phyloP scores from a whole-genome alignment of 2,329 filamentous ascomycete genomes.

The Dryadomyces quercivorus region DNA sequence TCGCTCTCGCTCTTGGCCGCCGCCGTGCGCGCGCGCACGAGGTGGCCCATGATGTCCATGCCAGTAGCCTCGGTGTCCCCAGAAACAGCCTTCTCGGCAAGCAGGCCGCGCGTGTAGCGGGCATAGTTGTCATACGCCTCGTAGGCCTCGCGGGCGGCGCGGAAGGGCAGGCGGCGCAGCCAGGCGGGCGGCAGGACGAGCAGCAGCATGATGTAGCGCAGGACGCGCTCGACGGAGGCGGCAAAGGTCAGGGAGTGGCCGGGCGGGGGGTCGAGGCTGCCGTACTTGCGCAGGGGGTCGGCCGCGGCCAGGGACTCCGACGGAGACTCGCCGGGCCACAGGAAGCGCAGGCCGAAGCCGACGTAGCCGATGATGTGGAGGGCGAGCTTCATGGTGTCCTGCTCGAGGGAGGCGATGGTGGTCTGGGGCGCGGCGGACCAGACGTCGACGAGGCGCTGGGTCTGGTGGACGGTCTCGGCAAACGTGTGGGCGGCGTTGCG shows the following conservation, averaged over 20 bases:
- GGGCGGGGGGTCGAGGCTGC: constrained; percentile 28
- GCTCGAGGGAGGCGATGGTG: constrained; percentile 43
- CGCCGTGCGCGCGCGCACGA: constrained; percentile 28
- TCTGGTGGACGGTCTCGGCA: constrained; percentile 48
- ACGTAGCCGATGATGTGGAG: constrained; percentile 51
- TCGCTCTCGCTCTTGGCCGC: constrained; percentile 7
- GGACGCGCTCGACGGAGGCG: constrained; percentile 44
- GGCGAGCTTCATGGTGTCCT: constrained; percentile 52
- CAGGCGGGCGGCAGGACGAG: constrained; percentile 47
- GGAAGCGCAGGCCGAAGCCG: constrained; percentile 53
- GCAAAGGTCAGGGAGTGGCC: constrained; percentile 56
- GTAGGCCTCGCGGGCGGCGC: constrained; percentile 36
- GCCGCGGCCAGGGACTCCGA: constrained; percentile 26
- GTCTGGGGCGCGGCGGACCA: constrained; percentile 33
- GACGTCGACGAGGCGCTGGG: constrained; percentile 44
- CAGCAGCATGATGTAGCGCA: constrained; percentile 52
- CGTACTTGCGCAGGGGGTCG: constrained; percentile 34
- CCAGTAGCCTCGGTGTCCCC: constrained; percentile 27
- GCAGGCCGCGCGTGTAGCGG: constrained; percentile 58
- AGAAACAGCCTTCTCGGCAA: constrained; percentile 48
- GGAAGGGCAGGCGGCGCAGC: constrained; percentile 37
- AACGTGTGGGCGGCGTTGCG: constrained; percentile 58
- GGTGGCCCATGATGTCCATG: constrained; percentile 39
- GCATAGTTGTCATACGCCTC: constrained; percentile 50
- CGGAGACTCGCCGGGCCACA: constrained; percentile 50